phyloP scores from a whole-genome alignment of 2,329 filamentous ascomycete species.

The Massarina eburnea region DNA sequence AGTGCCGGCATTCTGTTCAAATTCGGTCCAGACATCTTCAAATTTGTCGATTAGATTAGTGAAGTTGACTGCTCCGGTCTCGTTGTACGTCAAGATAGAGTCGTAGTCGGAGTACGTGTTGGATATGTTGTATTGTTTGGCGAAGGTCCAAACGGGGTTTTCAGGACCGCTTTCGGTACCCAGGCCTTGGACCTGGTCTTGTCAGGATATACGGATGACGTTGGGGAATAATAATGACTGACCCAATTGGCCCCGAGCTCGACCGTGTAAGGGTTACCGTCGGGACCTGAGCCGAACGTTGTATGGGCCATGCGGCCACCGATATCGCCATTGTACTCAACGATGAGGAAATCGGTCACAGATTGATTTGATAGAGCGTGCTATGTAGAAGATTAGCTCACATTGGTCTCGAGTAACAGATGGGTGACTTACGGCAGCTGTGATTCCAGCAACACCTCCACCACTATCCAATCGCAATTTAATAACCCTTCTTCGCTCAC shows the following conservation, averaged over 20 bases:
- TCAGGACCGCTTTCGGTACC: constrained; percentile 44
- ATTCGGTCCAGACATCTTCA: constrained; percentile 46
- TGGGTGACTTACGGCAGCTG: constrained; percentile 54
- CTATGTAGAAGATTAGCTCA: constrained; percentile 26
- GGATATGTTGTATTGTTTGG: constrained; percentile 59
- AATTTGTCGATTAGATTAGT: constrained; percentile 53
- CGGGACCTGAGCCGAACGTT: constrained; percentile 55
- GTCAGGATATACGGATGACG: not conserved
- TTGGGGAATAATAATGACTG: constrained; percentile 5
- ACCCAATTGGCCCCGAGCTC: constrained; percentile 72
- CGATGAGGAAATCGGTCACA: constrained; percentile 64
- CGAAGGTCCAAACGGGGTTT: constrained; percentile 65
- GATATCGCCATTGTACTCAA: constrained; percentile 64
- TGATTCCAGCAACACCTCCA: constrained; percentile 64
- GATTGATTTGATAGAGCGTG: constrained; percentile 64
- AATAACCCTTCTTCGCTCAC: not conserved
- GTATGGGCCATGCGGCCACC: constrained; percentile 64
- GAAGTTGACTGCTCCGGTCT: constrained; percentile 58
- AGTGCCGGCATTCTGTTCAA: constrained; percentile 57
- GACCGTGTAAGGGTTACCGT: constrained; percentile 59
- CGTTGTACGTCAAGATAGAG: constrained; percentile 62
- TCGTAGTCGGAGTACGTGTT: constrained; percentile 62
- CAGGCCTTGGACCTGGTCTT: constrained; percentile 46
- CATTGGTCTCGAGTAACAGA: too few relatives aligned
- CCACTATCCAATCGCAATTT: constrained; percentile 42